phyloP scores from a whole-genome alignment of 345 rosid species.

The Gossypium mustelinum region DNA sequence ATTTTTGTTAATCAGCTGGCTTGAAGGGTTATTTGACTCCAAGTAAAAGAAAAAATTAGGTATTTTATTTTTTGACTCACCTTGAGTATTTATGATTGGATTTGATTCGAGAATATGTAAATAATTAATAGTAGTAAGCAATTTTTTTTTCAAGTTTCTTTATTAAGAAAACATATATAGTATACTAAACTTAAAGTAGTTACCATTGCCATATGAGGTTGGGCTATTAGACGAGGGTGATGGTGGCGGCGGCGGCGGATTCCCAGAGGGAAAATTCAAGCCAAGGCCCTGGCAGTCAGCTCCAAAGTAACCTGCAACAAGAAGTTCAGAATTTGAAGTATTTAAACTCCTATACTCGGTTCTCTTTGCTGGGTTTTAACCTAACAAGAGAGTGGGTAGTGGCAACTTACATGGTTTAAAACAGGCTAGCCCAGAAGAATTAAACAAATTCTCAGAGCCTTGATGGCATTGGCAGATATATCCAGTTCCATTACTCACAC shows the following conservation, averaged over 20 bases:
- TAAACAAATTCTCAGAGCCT: conserved; percentile 1
- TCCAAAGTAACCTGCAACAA: conserved; percentile 7
- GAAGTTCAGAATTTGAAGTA: not conserved
- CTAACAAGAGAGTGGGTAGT: not conserved
- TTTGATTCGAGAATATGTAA: not conserved
- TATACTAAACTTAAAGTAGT: not conserved
- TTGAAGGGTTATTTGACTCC: no score
- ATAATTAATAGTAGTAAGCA: not conserved
- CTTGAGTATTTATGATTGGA: no score
- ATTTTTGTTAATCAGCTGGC: not conserved
- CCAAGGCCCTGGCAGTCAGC: conserved; percentile 1
- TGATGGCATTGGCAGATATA: conserved; percentile 9
- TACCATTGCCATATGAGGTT: not conserved
- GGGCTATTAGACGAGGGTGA: not conserved
- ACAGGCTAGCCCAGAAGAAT: not conserved
- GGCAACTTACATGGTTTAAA: conserved; percentile 5
- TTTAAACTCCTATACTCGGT: not conserved
- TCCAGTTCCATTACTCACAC: conserved; percentile 1
- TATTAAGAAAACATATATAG: no score
- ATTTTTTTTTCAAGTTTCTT: not conserved
- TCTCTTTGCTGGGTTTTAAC: not conserved
- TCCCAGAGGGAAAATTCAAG: not conserved
- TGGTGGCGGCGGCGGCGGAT: not conserved
- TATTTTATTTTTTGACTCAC: no score
- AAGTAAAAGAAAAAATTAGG: no score